Percentiles rank a stretch among this genome's conserved stretches.
Evolutionary conservation across 2,329 filamentous ascomycete genomes (phyloP).

Genomic region (Leptographium radiaticola): DNA sequence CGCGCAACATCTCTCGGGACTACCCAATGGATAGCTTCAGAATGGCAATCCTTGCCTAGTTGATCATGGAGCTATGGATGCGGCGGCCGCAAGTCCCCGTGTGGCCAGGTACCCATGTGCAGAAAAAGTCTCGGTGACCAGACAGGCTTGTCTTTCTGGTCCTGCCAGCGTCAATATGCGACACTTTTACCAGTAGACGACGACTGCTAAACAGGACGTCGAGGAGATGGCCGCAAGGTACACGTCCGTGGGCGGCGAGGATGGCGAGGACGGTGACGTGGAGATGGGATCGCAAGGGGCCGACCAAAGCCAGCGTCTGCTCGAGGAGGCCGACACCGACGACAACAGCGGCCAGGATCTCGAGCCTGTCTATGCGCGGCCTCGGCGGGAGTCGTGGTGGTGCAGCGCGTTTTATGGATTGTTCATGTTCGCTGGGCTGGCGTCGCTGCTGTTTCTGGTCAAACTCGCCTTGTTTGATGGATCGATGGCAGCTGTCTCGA

Average conservation of each 20-base stretch:
- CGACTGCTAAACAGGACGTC: neutral
- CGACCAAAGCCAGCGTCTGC: neutral
- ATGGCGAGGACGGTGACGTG: neutral
- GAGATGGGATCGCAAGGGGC: neutral
- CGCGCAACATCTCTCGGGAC: neutral
- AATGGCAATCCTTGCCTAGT: neutral
- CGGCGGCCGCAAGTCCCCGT: neutral
- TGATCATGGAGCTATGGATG: no score
- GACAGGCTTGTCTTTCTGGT: neutral
- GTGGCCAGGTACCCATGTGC: neutral
- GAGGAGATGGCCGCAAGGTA: neutral
- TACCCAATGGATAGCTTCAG: neutral
- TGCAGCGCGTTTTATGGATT: neutral
- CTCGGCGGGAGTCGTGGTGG: neutral
- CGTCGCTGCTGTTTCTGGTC: constrained; percentile 8
- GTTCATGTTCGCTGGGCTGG: neutral
- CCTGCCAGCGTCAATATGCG: neutral
- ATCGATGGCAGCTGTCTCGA: neutral
- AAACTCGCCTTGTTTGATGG: constrained; percentile 9
- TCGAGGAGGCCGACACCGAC: neutral
- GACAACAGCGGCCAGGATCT: neutral
- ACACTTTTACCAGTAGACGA: neutral
- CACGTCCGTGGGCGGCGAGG: neutral
- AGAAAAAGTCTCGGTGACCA: neutral
- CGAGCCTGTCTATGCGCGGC: neutral